Evolutionary conservation across 805 yeast genomes (phyloP).

Genomic region (Pichia phayaonensis): DNA sequence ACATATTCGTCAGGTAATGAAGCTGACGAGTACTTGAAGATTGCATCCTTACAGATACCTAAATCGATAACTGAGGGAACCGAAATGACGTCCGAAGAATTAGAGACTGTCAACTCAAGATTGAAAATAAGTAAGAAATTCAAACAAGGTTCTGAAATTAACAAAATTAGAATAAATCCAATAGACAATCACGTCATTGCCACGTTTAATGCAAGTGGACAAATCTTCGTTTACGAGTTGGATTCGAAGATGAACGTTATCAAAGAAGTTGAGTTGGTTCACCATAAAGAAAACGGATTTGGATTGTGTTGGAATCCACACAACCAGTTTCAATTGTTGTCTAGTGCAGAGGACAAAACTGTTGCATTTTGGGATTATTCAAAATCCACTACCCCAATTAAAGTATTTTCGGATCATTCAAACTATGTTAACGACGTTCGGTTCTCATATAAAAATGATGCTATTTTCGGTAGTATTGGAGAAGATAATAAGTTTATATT

Average conservation of each 20-base stretch:
- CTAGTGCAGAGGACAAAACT: conserved; percentile 60
- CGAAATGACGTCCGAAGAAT: conserved; percentile 21
- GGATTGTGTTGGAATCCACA: conserved; percentile 62
- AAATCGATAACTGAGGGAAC: conserved; percentile 25
- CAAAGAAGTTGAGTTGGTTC: conserved; percentile 31
- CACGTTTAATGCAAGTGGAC: conserved; percentile 63
- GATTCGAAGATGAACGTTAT: conserved; percentile 15
- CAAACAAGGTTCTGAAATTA: conserved; percentile 56
- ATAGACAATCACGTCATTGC: conserved; percentile 48
- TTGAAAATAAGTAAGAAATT: conserved; percentile 55
- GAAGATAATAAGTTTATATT: conserved; percentile 55
- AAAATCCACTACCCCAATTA: conserved; percentile 18
- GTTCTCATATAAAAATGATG: conserved; percentile 52
- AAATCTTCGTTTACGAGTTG: conserved; percentile 44
- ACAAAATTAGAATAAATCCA: conserved; percentile 67
- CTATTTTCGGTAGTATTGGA: conserved; percentile 62
- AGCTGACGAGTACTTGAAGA: conserved; percentile 56
- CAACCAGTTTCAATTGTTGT: conserved; percentile 41
- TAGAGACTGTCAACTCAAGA: conserved; percentile 39
- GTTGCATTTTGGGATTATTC: conserved; percentile 54
- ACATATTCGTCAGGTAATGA: conserved; percentile 64
- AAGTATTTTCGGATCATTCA: conserved; percentile 33
- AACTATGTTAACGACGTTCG: conserved; percentile 70
- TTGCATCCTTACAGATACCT: conserved; percentile 58
- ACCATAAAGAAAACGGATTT: conserved; percentile 64